Percentiles rank a stretch among this genome's conserved stretches.
phyloP scores from a whole-genome alignment of 805 yeast species.

The Candida nemodendra region DNA sequence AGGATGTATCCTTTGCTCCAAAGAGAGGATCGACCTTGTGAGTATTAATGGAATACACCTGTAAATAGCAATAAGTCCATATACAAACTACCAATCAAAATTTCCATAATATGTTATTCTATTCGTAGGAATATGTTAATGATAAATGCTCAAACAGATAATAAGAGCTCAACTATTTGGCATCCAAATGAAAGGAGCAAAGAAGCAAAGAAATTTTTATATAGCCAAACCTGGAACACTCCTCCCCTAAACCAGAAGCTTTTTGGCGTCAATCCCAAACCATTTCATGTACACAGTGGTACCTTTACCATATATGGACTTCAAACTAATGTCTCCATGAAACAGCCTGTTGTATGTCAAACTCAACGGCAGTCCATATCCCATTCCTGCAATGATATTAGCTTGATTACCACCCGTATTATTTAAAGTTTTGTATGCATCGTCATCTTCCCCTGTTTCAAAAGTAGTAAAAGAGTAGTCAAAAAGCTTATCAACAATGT shows the following conservation, averaged over 20 bases:
- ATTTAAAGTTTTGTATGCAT: conserved; percentile 58
- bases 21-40: conserved; percentile 31
- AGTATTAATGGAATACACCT: neutral
- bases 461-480: conserved; percentile 87
- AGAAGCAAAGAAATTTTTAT: too few relatives aligned
- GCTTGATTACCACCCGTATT: conserved; percentile 54
- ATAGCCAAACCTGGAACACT: too few relatives aligned
- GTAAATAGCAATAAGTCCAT: too few relatives aligned
- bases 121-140: too few relatives aligned
- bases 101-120: too few relatives aligned
- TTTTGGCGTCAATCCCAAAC: conserved; percentile 32
- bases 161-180: too few relatives aligned
- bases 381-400: conserved; percentile 86
- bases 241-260: conserved; percentile 9
- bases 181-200: too few relatives aligned
- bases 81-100: too few relatives aligned
- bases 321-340: conserved; percentile 67
- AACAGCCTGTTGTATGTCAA: conserved; percentile 71
- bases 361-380: conserved; percentile 89
- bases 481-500: conserved; percentile 64
- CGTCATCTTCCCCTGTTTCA: conserved; percentile 48
- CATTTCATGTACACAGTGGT: conserved; percentile 68
- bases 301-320: conserved; percentile 74
- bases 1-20: conserved; percentile 44
- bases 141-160: too few relatives aligned